Evolutionary conservation across 2,329 filamentous ascomycete genomes (phyloP).

Genomic region (Fusarium sp.): DNA sequence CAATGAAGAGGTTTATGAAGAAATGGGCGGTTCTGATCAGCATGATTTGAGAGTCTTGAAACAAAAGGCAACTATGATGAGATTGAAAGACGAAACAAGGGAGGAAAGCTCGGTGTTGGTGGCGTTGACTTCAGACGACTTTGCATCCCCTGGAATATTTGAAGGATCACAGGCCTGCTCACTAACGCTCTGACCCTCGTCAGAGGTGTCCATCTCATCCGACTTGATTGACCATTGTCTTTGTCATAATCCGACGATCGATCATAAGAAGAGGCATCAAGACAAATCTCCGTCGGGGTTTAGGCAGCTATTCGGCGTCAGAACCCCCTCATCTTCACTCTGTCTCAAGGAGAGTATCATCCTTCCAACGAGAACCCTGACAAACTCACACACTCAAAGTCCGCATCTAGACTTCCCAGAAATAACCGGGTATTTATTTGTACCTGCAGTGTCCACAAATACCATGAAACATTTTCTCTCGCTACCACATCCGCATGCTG

Average conservation of each 20-base stretch:
- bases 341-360: not conserved
- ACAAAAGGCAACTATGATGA: not conserved
- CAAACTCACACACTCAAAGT: not conserved
- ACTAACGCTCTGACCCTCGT: not conserved
- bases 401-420: not conserved
- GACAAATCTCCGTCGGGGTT: not conserved
- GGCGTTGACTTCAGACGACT: not conserved
- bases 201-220: not conserved
- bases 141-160: not conserved
- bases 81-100: not conserved
- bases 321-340: not conserved
- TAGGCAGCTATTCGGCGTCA: not conserved
- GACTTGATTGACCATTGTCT: not conserved
- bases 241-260: not conserved
- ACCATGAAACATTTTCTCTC: not conserved
- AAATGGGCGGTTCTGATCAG: not conserved
- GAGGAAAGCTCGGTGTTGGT: not conserved
- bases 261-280: not conserved
- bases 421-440: not conserved
- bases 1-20: not conserved
- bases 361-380: not conserved
- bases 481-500: not conserved
- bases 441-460: not conserved
- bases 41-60: not conserved
- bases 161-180: not conserved